These are phyloP conservation scores for Panicum hallii DNA, from an alignment of 202 grass and related monocot genomes.

Conservation along the genomic window DNA sequence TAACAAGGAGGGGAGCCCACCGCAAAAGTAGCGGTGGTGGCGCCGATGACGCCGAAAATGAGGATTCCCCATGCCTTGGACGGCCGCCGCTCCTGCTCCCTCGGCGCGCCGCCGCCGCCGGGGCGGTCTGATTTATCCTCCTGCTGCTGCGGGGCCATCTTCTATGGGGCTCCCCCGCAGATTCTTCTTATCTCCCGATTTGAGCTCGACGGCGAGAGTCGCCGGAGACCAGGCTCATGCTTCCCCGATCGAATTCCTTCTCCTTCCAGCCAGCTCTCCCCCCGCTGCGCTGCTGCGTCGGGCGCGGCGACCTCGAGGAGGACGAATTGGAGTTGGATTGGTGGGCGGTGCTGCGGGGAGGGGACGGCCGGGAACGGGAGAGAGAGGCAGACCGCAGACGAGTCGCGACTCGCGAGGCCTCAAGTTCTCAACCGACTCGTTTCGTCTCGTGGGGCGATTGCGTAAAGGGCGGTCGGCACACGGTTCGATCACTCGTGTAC, in stretches of 20 bases:
- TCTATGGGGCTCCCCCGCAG: not conserved
- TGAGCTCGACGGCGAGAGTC: constrained; percentile 36
- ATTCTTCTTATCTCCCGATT: constrained; percentile 51
- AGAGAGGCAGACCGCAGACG: not conserved
- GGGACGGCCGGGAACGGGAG: constrained; percentile 11
- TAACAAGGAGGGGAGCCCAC: constrained; percentile 25
- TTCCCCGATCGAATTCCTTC: constrained; percentile 39
- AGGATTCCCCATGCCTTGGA: constrained; percentile 81
- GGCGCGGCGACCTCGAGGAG: constrained; percentile 25
- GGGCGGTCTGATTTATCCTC: constrained; percentile 40
- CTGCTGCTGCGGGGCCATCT: constrained; percentile 55
- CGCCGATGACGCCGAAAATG: constrained; percentile 86
- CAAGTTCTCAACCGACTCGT: not conserved
- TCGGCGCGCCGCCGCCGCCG: constrained; percentile 39
- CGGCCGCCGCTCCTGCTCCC: constrained; percentile 45
- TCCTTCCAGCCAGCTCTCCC: not conserved
- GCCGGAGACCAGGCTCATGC: constrained; percentile 62
- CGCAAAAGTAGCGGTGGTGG: constrained; percentile 72
- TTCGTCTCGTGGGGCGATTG: not conserved
- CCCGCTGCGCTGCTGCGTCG: constrained; percentile 5
- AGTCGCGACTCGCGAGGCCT: not conserved
- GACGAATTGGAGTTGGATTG: constrained; percentile 50
- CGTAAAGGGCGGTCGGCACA: not conserved
- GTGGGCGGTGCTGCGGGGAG: not conserved
- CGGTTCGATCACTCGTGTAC: not conserved